Percentiles rank a stretch among this genome's conserved stretches.
These are phyloP conservation scores for Phialophora chinensis DNA, from an alignment of 2,329 filamentous ascomycete genomes.

Conservation along the genomic window DNA sequence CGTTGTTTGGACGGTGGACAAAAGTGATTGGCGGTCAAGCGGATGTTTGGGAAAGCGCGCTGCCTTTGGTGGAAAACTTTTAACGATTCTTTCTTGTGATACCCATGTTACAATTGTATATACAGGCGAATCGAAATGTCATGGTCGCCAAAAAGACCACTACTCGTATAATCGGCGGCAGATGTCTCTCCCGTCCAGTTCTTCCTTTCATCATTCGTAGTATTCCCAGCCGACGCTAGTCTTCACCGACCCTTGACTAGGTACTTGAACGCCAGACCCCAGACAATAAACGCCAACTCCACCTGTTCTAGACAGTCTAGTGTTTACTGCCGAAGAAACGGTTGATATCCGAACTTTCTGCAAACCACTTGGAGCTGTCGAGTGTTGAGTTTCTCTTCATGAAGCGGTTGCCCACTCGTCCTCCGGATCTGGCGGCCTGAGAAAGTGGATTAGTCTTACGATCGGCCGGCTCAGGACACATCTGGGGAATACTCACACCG, in stretches of 20 bases:
- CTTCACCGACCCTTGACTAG: not conserved
- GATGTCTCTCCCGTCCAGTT: not conserved
- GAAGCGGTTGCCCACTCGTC: conserved; percentile 31
- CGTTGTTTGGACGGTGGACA: not conserved
- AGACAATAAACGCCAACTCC: not conserved
- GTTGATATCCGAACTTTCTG: conserved; percentile 29
- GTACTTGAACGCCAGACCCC: not conserved
- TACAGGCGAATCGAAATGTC: conserved; percentile 7
- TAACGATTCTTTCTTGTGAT: conserved; percentile 8
- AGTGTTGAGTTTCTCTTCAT: conserved; percentile 27
- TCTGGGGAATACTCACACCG: conserved; percentile 32
- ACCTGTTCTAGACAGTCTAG: not conserved
- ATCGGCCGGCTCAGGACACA: not conserved
- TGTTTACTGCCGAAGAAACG: conserved; percentile 16
- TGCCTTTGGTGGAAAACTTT: not conserved
- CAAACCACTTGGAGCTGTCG: conserved; percentile 35
- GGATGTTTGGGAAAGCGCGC: not conserved
- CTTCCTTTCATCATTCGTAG: not conserved
- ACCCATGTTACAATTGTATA: conserved; percentile 13
- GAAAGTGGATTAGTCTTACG: conserved; percentile 6
- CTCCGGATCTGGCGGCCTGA: conserved; percentile 33
- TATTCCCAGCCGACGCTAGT: not conserved
- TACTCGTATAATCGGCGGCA: no score
- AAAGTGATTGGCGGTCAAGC: conserved; percentile 1
- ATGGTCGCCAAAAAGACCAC: not conserved